phyloP scores from a whole-genome alignment of 73 alveolate species.

The Halteria grandinella region DNA sequence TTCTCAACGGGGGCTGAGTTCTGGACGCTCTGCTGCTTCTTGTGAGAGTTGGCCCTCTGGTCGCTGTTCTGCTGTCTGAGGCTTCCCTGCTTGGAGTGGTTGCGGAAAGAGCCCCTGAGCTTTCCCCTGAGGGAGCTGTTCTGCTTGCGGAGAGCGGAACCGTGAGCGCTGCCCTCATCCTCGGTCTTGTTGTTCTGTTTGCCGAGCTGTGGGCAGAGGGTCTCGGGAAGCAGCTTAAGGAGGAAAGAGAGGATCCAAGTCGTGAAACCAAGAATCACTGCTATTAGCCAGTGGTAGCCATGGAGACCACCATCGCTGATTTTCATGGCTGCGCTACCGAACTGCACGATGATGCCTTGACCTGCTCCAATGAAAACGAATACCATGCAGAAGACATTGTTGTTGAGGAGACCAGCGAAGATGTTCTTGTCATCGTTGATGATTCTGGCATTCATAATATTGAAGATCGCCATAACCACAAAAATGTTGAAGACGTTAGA shows the following conservation, averaged over 20 bases:
- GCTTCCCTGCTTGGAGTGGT: too few relatives aligned
- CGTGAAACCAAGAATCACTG: conserved; percentile 4
- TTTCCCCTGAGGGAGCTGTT: too few relatives aligned
- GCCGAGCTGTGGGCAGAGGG: conserved; percentile 44
- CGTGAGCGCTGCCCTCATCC: background rate
- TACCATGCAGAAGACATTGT: conserved; percentile 1
- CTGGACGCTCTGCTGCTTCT: too few relatives aligned
- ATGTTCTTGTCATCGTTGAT: conserved; percentile 72
- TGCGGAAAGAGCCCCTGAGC: too few relatives aligned
- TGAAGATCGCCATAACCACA: conserved; percentile 77
- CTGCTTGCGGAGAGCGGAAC: too few relatives aligned
- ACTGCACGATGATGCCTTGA: conserved; percentile 11
- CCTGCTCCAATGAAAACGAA: background rate
- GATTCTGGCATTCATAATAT: conserved; percentile 77
- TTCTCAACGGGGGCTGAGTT: too few relatives aligned
- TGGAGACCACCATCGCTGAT: conserved; percentile 20
- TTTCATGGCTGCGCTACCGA: background rate
- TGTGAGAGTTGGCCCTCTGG: too few relatives aligned
- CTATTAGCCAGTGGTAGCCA: conserved; percentile 39
- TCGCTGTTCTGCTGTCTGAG: too few relatives aligned
- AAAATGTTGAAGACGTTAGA: conserved; percentile 80
- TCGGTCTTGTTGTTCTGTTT: conserved; percentile 20
- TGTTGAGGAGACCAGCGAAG: conserved; percentile 54
- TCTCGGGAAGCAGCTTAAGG: conserved; percentile 31
- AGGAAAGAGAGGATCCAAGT: conserved; percentile 1